Evolutionary conservation across 1,284 basidiomycete genomes (phyloP).

Genomic region (Cutaneotrichosporon arboriforme): DNA sequence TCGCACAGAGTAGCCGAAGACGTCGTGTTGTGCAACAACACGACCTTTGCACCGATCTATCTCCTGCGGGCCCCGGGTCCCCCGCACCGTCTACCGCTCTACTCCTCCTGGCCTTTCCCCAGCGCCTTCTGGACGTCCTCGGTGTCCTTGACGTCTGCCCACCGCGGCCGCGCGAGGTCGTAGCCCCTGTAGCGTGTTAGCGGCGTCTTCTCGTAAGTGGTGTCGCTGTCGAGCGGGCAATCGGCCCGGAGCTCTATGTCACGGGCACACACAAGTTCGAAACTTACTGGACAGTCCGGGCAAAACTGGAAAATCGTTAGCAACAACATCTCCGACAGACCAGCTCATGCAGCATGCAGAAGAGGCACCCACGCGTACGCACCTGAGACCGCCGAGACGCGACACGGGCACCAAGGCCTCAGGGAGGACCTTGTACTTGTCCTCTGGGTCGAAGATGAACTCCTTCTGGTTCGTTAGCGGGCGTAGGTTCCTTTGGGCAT

Average conservation of each 20-base stretch:
- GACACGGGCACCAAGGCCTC: constrained; percentile 59
- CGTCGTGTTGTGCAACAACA: too few relatives aligned
- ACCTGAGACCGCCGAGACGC: constrained; percentile 60
- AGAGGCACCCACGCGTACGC: constrained; percentile 35
- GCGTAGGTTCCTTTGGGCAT: not conserved
- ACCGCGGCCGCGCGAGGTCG: constrained; percentile 56
- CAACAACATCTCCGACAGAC: too few relatives aligned
- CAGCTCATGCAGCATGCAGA: too few relatives aligned
- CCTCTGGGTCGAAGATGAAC: constrained; percentile 55
- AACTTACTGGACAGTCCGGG: constrained; percentile 54
- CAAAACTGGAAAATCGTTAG: not conserved
- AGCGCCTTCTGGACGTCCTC: constrained; percentile 24
- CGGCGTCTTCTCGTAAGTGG: not conserved
- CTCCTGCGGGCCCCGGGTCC: not conserved
- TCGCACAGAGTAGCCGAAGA: too few relatives aligned
- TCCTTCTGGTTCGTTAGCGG: constrained; percentile 48
- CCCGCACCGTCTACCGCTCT: too few relatives aligned
- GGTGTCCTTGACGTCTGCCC: constrained; percentile 54
- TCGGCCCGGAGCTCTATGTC: too few relatives aligned
- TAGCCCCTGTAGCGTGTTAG: constrained; percentile 19
- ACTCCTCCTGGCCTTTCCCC: not conserved
- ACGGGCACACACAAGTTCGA: not conserved
- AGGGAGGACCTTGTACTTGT: constrained; percentile 27
- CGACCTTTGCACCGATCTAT: too few relatives aligned
- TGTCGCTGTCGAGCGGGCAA: not conserved